Percentiles rank a stretch among this genome's conserved stretches.
Conservation (phyloP, 2,329 filamentous ascomycete species). For the Diaporthe sp. region DNA sequence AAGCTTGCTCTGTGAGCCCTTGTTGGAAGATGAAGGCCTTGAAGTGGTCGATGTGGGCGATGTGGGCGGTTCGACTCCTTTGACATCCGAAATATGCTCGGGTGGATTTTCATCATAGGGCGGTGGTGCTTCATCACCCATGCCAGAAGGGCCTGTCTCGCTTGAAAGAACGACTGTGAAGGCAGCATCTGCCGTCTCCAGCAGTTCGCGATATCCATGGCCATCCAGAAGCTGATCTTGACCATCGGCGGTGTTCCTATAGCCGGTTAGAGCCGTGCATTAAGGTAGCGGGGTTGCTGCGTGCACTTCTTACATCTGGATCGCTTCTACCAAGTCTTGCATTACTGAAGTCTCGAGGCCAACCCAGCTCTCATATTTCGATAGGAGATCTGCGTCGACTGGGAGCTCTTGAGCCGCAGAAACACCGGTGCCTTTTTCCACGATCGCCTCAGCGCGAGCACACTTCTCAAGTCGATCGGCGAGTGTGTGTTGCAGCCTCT, state of each 20-base stretch:
- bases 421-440: neutral
- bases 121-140: neutral
- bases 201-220: neutral
- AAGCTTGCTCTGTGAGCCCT: conserved; percentile 36
- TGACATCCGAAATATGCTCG: neutral
- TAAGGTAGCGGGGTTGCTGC: too few relatives aligned
- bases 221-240: neutral
- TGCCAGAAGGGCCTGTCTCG: neutral
- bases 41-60: too few relatives aligned
- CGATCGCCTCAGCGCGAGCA: neutral
- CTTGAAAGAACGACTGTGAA: neutral
- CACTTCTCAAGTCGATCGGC: conserved; percentile 7
- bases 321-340: conserved; percentile 1
- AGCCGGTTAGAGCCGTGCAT: neutral
- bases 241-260: neutral
- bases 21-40: neutral
- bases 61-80: neutral
- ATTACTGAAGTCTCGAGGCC: conserved; percentile 19
- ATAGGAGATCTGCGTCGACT: neutral
- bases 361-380: neutral
- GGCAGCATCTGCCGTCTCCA: neutral
- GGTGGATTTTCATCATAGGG: neutral
- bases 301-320: neutral
- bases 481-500: neutral
- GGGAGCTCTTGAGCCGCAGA: neutral